These are phyloP conservation scores for Xylariaceae sp. DNA, from an alignment of 2,329 filamentous ascomycete species.

Conservation along the genomic window DNA sequence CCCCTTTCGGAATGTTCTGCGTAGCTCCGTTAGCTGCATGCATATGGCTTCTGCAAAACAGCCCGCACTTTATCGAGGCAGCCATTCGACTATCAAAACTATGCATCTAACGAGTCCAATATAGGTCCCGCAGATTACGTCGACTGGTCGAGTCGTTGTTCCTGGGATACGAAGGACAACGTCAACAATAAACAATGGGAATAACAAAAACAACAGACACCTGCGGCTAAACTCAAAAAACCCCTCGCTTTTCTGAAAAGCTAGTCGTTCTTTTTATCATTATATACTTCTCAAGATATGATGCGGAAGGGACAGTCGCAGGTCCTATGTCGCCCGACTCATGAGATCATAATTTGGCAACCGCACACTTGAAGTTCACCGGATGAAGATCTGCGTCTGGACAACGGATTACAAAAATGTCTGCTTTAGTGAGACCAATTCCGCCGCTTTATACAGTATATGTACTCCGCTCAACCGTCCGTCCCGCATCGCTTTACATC, in stretches of 20 bases:
- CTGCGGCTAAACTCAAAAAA: not conserved
- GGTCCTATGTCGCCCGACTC: not conserved
- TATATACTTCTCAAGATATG: conserved; percentile 1
- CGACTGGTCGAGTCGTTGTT: too few relatives aligned
- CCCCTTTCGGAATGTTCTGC: not conserved
- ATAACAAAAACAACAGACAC: not conserved
- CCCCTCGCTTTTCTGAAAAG: not conserved
- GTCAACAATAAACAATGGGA: not conserved
- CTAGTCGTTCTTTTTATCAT: not conserved
- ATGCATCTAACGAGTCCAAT: too few relatives aligned
- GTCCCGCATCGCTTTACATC: conserved; percentile 71
- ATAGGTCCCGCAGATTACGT: too few relatives aligned
- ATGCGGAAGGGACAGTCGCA: conserved; percentile 7
- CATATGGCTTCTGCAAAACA: not conserved
- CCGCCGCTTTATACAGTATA: conserved; percentile 93
- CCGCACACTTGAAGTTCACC: not conserved
- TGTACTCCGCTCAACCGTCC: conserved; percentile 75
- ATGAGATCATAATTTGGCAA: not conserved
- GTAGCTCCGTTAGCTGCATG: not conserved
- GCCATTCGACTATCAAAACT: too few relatives aligned
- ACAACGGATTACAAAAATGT: conserved; percentile 32
- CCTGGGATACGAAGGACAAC: not conserved
- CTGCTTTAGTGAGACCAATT: conserved; percentile 51
- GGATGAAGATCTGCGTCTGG: not conserved
- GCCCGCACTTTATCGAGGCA: too few relatives aligned